Evolutionary conservation across 768 basidiomycete species (phyloP).

Genomic region (Lactarius deliciosus): DNA sequence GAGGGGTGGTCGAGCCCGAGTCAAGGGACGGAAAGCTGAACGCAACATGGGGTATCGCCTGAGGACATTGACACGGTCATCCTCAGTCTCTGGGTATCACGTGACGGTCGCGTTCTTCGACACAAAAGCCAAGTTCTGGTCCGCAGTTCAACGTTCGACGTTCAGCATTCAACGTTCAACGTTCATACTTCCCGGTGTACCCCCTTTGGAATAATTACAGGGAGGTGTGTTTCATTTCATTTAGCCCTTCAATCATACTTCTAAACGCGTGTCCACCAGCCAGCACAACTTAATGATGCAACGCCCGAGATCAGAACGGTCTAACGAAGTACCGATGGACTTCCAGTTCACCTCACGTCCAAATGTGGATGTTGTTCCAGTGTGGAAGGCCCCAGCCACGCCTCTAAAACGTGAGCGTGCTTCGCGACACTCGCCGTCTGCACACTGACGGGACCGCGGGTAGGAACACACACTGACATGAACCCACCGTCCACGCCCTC

Average conservation of each 20-base stretch:
- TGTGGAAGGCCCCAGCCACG: conserved; percentile 60
- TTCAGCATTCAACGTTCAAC: background rate
- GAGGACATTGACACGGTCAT: background rate
- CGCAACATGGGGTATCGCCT: conserved; percentile 34
- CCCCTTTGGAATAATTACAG: background rate
- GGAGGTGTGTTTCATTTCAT: conserved; percentile 12
- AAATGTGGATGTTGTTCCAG: conserved; percentile 49
- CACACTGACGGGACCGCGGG: conserved; percentile 27
- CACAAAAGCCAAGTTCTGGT: background rate
- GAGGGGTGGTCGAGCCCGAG: conserved; percentile 10
- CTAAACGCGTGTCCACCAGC: conserved; percentile 22
- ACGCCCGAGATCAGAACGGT: conserved; percentile 42
- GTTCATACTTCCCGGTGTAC: background rate
- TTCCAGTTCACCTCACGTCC: conserved; percentile 79
- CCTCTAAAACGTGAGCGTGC: conserved; percentile 64
- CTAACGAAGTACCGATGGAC: conserved; percentile 86
- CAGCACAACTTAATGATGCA: conserved; percentile 17
- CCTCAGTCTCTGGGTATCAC: background rate
- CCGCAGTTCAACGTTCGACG: no score
- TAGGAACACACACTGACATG: conserved; percentile 49
- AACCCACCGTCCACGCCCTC: conserved; percentile 38
- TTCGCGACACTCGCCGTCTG: conserved; percentile 32
- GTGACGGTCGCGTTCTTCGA: conserved; percentile 25
- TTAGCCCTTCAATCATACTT: background rate
- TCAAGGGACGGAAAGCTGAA: conserved; percentile 31